phyloP scores from a whole-genome alignment of 2,329 filamentous ascomycete genomes.

The Tolypocladium album region DNA sequence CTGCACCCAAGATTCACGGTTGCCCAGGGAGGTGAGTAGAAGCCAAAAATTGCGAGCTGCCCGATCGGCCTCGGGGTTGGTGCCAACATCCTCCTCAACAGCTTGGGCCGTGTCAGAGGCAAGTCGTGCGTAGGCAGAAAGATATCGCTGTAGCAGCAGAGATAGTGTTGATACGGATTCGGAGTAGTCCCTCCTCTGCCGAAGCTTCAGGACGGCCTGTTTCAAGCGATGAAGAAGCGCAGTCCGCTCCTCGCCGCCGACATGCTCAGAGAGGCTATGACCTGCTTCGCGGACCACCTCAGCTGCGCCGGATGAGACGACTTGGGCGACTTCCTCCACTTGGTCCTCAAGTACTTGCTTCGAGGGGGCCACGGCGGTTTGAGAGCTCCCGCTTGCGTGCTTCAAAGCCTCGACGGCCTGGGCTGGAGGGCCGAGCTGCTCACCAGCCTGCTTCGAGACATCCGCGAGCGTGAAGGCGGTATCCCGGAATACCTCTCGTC shows the following conservation, averaged over 20 bases:
- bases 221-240: slow-evolving; percentile 68
- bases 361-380: slow-evolving; percentile 33
- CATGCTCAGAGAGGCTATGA: slow-evolving; percentile 62
- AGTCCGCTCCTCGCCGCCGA: slow-evolving; percentile 61
- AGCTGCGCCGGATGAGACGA: slow-evolving; percentile 41
- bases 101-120: slow-evolving; percentile 55
- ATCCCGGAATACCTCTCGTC: slow-evolving; percentile 76
- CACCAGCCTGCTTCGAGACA: slow-evolving; percentile 63
- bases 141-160: slow-evolving; percentile 66
- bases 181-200: slow-evolving; percentile 70
- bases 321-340: slow-evolving; percentile 41
- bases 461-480: slow-evolving; percentile 71
- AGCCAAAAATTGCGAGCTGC: slow-evolving; percentile 74
- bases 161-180: slow-evolving; percentile 76
- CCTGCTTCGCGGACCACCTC: slow-evolving; percentile 48
- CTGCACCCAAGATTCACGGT: slow-evolving; percentile 62
- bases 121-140: slow-evolving; percentile 64
- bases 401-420: slow-evolving; percentile 41
- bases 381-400: slow-evolving; percentile 14
- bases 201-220: slow-evolving; percentile 61
- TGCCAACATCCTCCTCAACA: slow-evolving; percentile 58
- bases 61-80: slow-evolving; percentile 63
- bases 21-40: slow-evolving; percentile 71
- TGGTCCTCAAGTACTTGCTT: slow-evolving; percentile 54
- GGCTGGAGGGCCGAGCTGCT: slow-evolving; percentile 60